phyloP scores from a whole-genome alignment of 768 basidiomycete genomes.

The Plicaturopsis crispa region DNA sequence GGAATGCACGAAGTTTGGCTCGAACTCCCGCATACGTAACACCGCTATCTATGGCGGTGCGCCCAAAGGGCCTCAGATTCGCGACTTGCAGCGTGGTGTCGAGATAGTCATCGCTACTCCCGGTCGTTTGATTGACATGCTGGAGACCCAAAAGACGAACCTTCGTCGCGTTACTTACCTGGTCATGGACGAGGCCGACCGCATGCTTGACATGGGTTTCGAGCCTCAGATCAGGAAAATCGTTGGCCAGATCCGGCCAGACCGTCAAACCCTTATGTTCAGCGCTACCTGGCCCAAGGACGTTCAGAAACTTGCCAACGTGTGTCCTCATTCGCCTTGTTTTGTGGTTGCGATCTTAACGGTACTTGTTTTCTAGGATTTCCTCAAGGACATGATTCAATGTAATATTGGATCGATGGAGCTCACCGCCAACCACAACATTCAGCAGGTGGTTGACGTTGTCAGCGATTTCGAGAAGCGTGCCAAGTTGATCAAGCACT shows the following conservation, averaged over 20 bases:
- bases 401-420: conserved; percentile 99
- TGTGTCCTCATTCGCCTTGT: conserved; percentile 23
- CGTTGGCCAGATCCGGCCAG: conserved; percentile 93
- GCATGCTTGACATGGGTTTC: conserved; percentile 99
- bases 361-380: conserved; percentile 55
- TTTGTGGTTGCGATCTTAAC: too few species aligned
- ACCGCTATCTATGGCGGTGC: conserved; percentile 99
- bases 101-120: conserved; percentile 99
- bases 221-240: conserved; percentile 99
- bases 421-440: conserved; percentile 96
- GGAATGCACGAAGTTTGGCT: conserved; percentile 97
- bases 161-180: conserved; percentile 94
- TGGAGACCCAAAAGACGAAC: conserved; percentile 94
- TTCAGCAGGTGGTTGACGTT: conserved; percentile 91
- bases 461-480: conserved; percentile 98
- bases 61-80: conserved; percentile 96
- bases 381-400: conserved; percentile 94
- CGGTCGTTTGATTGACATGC: conserved; percentile 98
- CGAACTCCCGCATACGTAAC: conserved; percentile 94
- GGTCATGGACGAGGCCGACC: conserved; percentile 99
- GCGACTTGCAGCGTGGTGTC: conserved; percentile 93
- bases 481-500: conserved; percentile 89
- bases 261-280: conserved; percentile 98
- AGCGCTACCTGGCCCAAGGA: conserved; percentile 99
- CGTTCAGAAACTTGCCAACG: conserved; percentile 93